phyloP scores from a whole-genome alignment of 805 yeast species.

The Kuraishia ogatae region DNA sequence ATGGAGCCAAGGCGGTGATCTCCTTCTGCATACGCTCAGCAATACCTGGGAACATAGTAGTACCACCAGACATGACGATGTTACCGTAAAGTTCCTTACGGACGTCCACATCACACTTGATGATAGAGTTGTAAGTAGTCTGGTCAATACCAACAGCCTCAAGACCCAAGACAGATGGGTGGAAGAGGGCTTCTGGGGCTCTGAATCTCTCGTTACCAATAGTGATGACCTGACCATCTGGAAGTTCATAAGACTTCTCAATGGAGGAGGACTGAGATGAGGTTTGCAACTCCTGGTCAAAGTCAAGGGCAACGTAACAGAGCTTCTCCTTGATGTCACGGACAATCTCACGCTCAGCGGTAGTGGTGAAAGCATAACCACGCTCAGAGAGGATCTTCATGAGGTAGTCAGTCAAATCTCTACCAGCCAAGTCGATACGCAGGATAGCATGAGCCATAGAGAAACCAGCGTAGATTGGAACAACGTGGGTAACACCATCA shows the following conservation, averaged over 20 bases:
- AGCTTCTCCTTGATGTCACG: slow-evolving; percentile 96
- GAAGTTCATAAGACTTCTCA: slow-evolving; percentile 98
- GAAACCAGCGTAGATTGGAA: slow-evolving; percentile 99
- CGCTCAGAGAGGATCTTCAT: slow-evolving; percentile 98
- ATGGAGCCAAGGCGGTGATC: slow-evolving; percentile 98
- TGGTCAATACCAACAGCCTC: slow-evolving; percentile 99
- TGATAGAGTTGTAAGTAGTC: slow-evolving; percentile 90
- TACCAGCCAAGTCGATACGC: slow-evolving; percentile 99
- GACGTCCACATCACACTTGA: slow-evolving; percentile 98
- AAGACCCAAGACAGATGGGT: slow-evolving; percentile 81
- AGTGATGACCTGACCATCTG: slow-evolving; percentile 99
- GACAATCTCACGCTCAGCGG: slow-evolving; percentile 97
- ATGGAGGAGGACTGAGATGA: slow-evolving; percentile 97
- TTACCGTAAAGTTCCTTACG: slow-evolving; percentile 98
- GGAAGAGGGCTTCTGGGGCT: slow-evolving; percentile 99
- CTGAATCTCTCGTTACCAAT: slow-evolving; percentile 99
- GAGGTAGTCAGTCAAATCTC: slow-evolving; percentile 98
- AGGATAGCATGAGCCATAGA: slow-evolving; percentile 97
- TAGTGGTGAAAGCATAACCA: slow-evolving; percentile 97
- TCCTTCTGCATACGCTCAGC: slow-evolving; percentile 99
- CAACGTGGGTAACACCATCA: slow-evolving; percentile 99
- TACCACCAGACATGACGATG: slow-evolving; percentile 99
- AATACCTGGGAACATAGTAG: slow-evolving; percentile 99
- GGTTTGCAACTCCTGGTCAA: slow-evolving; percentile 99
- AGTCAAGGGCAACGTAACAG: slow-evolving; percentile 98